A percentile compares a stretch with the other conserved stretches of the same genome.
Conservation (phyloP, 768 basidiomycete genomes). For the Lactifluus echinatus region DNA sequence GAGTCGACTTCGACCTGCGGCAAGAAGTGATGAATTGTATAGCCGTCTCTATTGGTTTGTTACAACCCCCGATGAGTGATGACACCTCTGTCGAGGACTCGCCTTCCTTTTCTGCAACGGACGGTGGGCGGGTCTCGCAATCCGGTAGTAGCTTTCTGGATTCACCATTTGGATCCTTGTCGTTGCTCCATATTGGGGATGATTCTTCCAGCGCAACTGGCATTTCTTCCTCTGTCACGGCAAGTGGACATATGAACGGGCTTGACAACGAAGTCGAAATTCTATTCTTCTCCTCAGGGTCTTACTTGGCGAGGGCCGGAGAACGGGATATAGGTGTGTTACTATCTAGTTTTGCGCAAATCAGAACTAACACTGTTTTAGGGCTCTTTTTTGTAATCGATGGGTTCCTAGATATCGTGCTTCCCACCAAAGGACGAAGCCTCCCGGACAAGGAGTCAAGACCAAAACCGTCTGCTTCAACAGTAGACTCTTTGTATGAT, state of each 20-base stretch:
- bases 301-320: slow-evolving; percentile 78
- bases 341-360: background rate
- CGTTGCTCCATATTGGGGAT: slow-evolving; percentile 62
- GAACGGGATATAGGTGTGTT: slow-evolving; percentile 73
- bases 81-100: slow-evolving; percentile 59
- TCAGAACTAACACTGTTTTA: slow-evolving; percentile 21
- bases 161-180: slow-evolving; percentile 68
- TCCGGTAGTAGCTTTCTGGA: slow-evolving; percentile 33
- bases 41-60: slow-evolving; percentile 90
- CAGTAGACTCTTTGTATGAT: slow-evolving; percentile 13
- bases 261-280: slow-evolving; percentile 97
- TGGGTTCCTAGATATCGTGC: slow-evolving; percentile 86
- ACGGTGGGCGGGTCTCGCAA: slow-evolving; percentile 27
- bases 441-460: slow-evolving; percentile 2
- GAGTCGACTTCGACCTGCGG: slow-evolving; percentile 85
- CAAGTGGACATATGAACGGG: slow-evolving; percentile 58
- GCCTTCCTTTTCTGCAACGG: slow-evolving; percentile 48
- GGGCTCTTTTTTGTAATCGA: slow-evolving; percentile 93
- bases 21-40: slow-evolving; percentile 98
- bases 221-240: slow-evolving; percentile 41
- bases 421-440: slow-evolving; percentile 41
- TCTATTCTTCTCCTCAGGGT: slow-evolving; percentile 82
- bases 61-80: slow-evolving; percentile 75
- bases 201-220: slow-evolving; percentile 60
- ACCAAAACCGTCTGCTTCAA: slow-evolving; percentile 11